Conservation (phyloP, 2,329 filamentous ascomycete genomes). For the Dryadomyces sulphureus region DNA sequence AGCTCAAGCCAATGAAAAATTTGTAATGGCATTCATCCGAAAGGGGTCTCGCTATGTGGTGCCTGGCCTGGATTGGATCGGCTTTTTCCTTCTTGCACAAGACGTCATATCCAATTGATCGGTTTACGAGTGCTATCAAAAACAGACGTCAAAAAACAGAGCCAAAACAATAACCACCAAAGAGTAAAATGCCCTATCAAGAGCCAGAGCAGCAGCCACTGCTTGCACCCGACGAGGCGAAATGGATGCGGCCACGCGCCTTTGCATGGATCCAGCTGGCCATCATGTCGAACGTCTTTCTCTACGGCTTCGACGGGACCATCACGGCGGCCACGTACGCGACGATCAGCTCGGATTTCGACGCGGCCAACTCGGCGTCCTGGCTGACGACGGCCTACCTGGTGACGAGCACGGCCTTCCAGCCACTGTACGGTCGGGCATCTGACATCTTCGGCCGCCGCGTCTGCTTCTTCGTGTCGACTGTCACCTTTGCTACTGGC, state of each 20-base stretch:
- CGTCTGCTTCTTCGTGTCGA: neutral
- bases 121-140: too few species aligned
- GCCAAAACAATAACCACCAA: too few species aligned
- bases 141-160: too few species aligned
- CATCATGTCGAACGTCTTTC: slow-evolving; percentile 50
- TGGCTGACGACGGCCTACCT: slow-evolving; percentile 38
- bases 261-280: slow-evolving; percentile 45
- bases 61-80: too few species aligned
- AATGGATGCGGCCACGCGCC: slow-evolving; percentile 14
- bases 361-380: slow-evolving; percentile 31
- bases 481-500: slow-evolving; percentile 2
- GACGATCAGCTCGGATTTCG: slow-evolving; percentile 35
- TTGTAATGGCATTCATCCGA: too few species aligned
- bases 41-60: too few species aligned
- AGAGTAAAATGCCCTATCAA: too few species aligned
- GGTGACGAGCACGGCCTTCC: slow-evolving; percentile 39
- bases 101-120: too few species aligned
- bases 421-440: slow-evolving; percentile 34
- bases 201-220: too few species aligned
- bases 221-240: too few species aligned
- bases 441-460: slow-evolving; percentile 6
- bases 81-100: too few species aligned
- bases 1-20: too few species aligned
- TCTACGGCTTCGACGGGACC: slow-evolving; percentile 56
- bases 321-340: slow-evolving; percentile 61